Base-by-base conservation (phyloP, 2,329 filamentous ascomycete species). In the Pleomassaria siparia region DNA sequence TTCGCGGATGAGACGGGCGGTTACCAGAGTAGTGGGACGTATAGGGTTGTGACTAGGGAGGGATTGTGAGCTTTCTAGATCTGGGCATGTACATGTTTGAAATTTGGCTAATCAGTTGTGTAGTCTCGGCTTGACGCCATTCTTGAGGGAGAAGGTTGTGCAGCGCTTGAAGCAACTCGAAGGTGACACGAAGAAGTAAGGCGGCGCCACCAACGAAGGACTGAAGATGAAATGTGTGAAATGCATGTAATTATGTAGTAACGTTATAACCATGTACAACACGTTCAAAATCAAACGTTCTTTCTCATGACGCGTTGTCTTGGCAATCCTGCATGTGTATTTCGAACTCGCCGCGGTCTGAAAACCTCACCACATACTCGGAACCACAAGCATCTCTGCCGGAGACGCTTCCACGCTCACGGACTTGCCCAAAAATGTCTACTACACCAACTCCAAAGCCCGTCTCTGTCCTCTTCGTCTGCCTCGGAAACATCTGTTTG, bases 401-500 rank as follows among this genome's bases (percentile, higher is more conserved):
- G 35, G 33, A 16, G 25, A 47, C 40, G 22, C 39, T 21, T 4
- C 29, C 16, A 24, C 26, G 20, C 25, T 20, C 13, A 15, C 33
- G 25, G 16, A 25, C 35, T 7, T 29, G n/a, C n/a, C 22, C 35
- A 2, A 42, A n/a, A 18, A 46, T 46, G 44, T 36, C 21, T 5
- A 12, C 40, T 13, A 13, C 41, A 33, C 43, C 46, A 25, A 49
- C 61, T 20, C 53, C 56, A 25, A 63, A 62, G 37, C 64, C 67
- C 58, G 64, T 89, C 45, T 91, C 86, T 2, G 87, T 97, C 29
- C 82, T 97, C 43, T 97, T 97, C 68, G 92, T 97, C 60, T 99
- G 94, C 74, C 80, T 97, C 26, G 94, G 94, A 70, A 99, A 99
- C 73, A 97, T 97, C 65, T 99, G 91, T 81, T 64, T 43, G 70